Conservation (phyloP, 495 filamentous ascomycete genomes). For the Rostrohypoxylon terebratum region DNA sequence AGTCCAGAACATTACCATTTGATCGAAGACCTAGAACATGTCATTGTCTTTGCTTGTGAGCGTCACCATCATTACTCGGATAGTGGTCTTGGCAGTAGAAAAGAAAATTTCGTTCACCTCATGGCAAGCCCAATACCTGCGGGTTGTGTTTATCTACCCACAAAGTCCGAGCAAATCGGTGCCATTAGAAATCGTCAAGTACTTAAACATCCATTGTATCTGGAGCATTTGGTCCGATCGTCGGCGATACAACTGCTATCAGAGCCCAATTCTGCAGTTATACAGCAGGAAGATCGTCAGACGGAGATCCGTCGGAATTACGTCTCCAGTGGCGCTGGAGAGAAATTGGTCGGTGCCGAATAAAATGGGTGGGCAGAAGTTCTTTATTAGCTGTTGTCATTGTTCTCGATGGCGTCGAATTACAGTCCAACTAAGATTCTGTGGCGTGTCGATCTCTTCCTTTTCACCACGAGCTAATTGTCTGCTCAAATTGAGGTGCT, state of each 20-base stretch:
- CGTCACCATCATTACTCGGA: background rate
- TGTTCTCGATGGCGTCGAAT: conserved; percentile 18
- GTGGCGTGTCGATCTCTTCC: conserved; percentile 32
- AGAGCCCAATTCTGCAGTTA: background rate
- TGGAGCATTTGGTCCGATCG: background rate
- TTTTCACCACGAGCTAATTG: conserved; percentile 4
- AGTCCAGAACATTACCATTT: conserved; percentile 10
- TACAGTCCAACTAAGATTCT: background rate
- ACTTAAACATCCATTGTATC: no score
- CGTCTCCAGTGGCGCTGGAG: background rate
- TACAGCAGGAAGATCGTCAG: conserved; percentile 8
- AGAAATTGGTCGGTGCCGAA: background rate
- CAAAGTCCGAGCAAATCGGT: background rate
- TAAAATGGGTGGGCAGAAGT: background rate
- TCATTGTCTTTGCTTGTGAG: background rate
- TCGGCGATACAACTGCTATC: background rate
- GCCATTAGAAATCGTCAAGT: background rate
- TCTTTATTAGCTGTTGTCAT: conserved; percentile 7
- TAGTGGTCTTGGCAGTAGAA: background rate
- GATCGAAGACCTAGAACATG: no score
- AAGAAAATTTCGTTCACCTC: background rate
- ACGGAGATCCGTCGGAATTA: background rate
- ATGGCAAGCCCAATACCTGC: background rate
- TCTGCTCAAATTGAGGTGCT: background rate
- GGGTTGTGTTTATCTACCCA: background rate